Evolutionary conservation across 345 rosid genomes (phyloP).

Genomic region (Gossypium longicalyx): DNA sequence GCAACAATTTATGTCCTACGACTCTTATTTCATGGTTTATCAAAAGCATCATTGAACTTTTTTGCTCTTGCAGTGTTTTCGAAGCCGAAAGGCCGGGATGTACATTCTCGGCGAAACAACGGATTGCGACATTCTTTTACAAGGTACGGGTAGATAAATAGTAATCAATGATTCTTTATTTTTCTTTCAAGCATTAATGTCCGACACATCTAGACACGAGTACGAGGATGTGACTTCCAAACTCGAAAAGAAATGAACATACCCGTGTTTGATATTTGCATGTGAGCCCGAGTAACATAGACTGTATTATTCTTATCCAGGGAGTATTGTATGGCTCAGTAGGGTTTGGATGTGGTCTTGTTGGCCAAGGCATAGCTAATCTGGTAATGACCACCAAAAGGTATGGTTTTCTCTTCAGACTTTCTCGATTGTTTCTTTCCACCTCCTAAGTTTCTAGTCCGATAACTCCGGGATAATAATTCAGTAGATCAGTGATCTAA

Average conservation of each 20-base stretch:
- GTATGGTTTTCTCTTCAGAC: constrained; percentile 29
- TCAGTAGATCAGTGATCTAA: not conserved
- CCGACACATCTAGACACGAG: too few relatives aligned
- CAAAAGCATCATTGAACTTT: not conserved
- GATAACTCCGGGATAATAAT: not conserved
- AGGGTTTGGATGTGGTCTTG: constrained; percentile 78
- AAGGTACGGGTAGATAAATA: constrained; percentile 33
- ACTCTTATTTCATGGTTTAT: not conserved
- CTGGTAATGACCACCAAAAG: constrained; percentile 82
- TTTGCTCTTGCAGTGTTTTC: constrained; percentile 55
- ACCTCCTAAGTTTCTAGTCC: not conserved
- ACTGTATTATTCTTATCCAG: constrained; percentile 25
- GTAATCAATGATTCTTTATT: not conserved
- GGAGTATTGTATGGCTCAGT: constrained; percentile 81
- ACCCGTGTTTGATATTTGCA: too few relatives aligned
- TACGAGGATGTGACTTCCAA: too few relatives aligned
- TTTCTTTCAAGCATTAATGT: too few relatives aligned
- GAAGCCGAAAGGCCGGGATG: constrained; percentile 97
- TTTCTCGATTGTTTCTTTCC: not conserved
- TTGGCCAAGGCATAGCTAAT: constrained; percentile 96
- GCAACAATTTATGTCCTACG: not conserved
- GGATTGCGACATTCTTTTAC: constrained; percentile 80
- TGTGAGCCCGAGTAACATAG: not conserved
- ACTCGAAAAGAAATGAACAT: too few relatives aligned
- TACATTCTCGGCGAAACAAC: constrained; percentile 63